Base-by-base conservation (phyloP, 306 rosid species). In the Casuarina glauca region DNA sequence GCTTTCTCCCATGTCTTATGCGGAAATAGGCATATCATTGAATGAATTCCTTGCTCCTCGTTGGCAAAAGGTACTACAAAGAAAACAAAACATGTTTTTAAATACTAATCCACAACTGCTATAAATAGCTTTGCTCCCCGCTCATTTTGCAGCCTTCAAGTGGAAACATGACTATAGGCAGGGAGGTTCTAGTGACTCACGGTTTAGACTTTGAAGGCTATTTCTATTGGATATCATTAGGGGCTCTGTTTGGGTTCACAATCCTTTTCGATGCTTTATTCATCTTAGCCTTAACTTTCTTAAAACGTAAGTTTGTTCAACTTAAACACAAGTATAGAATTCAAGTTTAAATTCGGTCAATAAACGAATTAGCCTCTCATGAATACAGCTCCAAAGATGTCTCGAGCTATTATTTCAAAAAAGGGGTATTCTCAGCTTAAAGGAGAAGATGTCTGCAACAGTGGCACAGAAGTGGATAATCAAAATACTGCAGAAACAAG, bases 1-100 rank as follows among this genome's bases (percentile, higher is more conserved):
- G 92, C 76, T 88, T 76, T 86, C 92, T 67, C 92, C 92, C 39
- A 78, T 86, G 87, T 55, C 88, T 55, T 88, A 88, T 82, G 92
- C 78, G 11, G 88, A 88, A 84, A 86, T 88, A 78, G 90, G 90
- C 70, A 64, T 88, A 76, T 72, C 92, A 66, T 54, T 82, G 5
- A 86, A 86, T 84, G 92, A 88, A 70, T 88, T 88, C 80, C 87
- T 76, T 54, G 88, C 86, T 75, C 92, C 90, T 43, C 88, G 88
- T 68, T 88, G 92, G 92, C 88, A 82, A 78, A 86, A 84, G 88
- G 92, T 88, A 82, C 17, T 43, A 53, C 54, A 52, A 74, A 79
- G 77, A 75, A 51, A 71, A 70, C 35, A 54, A 32, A 44, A 66
- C 50, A 42, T 43, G 4, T 45, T 42, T 41, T 48, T 70, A 77